A percentile compares a stretch with the other conserved stretches of the same genome.
These are phyloP conservation scores for Diaporthe helianthi DNA, from an alignment of 2,329 filamentous ascomycete genomes.

Conservation along the genomic window DNA sequence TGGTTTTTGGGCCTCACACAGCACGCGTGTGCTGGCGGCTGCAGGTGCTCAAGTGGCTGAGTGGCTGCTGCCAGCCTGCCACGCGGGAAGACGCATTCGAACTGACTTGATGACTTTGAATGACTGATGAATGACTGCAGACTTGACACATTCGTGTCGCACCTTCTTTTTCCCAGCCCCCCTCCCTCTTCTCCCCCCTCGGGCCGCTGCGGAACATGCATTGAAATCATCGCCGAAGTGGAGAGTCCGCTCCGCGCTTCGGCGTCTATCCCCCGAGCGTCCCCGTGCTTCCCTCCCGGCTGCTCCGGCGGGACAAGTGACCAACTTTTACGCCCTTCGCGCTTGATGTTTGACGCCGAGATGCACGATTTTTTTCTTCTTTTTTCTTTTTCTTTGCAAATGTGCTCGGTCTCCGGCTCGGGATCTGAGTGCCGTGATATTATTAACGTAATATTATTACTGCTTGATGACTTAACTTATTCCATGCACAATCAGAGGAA, in stretches of 20 bases:
- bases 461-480: background rate
- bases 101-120: background rate
- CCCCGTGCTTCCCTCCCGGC: background rate
- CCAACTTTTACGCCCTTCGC: background rate
- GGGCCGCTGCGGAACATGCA: background rate
- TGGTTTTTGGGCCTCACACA: background rate
- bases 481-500: background rate
- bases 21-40: background rate
- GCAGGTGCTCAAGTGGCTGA: too few species aligned
- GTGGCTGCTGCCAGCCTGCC: background rate
- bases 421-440: background rate
- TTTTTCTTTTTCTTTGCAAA: background rate
- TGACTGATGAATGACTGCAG: background rate
- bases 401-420: background rate
- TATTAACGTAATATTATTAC: background rate
- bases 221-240: background rate
- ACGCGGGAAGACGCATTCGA: slow-evolving; percentile 2
- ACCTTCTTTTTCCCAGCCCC: background rate
- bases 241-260: background rate
- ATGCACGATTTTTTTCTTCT: background rate
- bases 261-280: background rate
- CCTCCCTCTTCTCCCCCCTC: background rate
- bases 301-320: background rate
- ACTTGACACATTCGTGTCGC: background rate
- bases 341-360: background rate